Conservation (phyloP, 192 early-diverging fungal species). For the Pilaira anomala region DNA sequence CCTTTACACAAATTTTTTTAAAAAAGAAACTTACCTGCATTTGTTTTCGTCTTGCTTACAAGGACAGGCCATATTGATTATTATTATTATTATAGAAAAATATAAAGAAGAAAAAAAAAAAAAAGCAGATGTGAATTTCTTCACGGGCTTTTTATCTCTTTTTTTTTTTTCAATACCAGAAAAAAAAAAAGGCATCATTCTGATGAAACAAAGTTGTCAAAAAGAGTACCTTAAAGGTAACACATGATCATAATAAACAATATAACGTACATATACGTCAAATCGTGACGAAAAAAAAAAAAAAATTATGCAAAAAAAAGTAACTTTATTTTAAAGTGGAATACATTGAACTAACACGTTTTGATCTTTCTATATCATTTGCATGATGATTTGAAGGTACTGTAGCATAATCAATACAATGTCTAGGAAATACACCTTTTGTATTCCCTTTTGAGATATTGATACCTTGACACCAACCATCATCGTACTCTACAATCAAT, state of each 20-base stretch:
- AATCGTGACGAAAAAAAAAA: neutral
- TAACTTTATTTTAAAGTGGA: neutral
- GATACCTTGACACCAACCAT: constrained; percentile 57
- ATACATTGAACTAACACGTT: constrained; percentile 31
- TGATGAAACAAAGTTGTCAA: constrained; percentile 6
- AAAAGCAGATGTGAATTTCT: neutral
- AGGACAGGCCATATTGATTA: constrained; percentile 10
- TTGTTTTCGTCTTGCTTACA: neutral
- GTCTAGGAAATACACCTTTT: constrained; percentile 55
- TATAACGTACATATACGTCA: neutral
- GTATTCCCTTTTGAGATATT: constrained; percentile 45
- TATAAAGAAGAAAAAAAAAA: neutral
- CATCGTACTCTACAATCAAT: constrained; percentile 53
- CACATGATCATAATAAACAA: constrained; percentile 4
- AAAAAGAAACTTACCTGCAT: constrained; percentile 3
- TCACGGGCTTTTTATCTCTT: constrained; percentile 5
- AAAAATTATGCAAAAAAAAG: neutral
- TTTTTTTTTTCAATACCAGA: constrained; percentile 8
- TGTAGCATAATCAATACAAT: constrained; percentile 42
- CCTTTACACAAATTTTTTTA: neutral
- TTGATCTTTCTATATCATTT: constrained; percentile 13
- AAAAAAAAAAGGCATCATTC: too few relatives aligned
- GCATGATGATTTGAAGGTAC: neutral
- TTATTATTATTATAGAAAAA: neutral
- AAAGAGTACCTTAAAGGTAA: constrained; percentile 8